Evolutionary conservation across 192 early-diverging fungal genomes (phyloP), one percentile per base, ranked within the genome.

Genomic region (Gigaspora rosea): DNA sequence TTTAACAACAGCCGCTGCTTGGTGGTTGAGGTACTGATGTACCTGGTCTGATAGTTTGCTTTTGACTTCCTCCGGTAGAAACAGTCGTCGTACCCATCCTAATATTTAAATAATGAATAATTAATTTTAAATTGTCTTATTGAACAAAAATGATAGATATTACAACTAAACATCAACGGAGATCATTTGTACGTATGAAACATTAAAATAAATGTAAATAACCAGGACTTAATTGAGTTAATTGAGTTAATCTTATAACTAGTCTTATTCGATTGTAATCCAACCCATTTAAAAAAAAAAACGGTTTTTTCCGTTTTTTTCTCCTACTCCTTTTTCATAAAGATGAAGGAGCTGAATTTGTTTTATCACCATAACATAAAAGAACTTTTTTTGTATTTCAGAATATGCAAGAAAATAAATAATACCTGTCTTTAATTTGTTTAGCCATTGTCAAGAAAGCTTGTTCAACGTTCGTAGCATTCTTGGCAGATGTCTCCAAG

Each of bases 381-480:
- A 20, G 10, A 8, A 4, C 33, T 6, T 71, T 56, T 62, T 74
- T 47, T 6, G 62, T 5, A 62, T 27, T 20, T 8, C 1, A 22
- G 22, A 22, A 2, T 35, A 48, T 49, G 11, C 11, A 32, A 49
- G n/a, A 61, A 49, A 65, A 4, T 35, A 11, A 18, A 41, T 64
- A 18, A 41, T 64, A 79, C 78, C 94, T 91, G 82, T 99, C 97
- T 89, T 99, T 99, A 81, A 99, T 99, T 87, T 99, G 97, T 83
- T 95, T 96, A 33, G 97, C 97, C 97, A 99, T 98, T 46, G 95
- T 98, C 91, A 99, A 88, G 89, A 99, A 99, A 48, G 97, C 97
- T 80, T 96, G 94, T 86, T 99, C 97, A 16, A 99, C 97, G 78
- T 99, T 99, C 27, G 94, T 94, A 12, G 97, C 92, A 79, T 95